phyloP scores from a whole-genome alignment of 2,329 filamentous ascomycete species.

The Aspergillus ochraceoroseus region DNA sequence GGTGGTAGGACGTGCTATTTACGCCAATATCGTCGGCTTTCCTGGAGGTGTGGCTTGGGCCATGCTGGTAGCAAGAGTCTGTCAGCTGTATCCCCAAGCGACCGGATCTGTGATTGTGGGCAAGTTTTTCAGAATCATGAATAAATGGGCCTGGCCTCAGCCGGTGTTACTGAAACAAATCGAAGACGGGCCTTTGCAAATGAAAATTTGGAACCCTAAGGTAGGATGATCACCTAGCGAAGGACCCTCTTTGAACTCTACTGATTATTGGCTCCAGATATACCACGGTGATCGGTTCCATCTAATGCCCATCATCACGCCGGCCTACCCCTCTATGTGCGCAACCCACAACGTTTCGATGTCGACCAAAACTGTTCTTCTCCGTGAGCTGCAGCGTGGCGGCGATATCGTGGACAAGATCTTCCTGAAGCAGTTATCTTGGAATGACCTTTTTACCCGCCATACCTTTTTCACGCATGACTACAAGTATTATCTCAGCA shows the following conservation, averaged over 20 bases:
- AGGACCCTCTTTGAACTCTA: background rate
- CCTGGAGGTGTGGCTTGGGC: constrained; percentile 97
- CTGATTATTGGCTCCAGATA: constrained; percentile 45
- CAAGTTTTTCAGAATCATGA: constrained; percentile 92
- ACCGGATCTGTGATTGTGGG: constrained; percentile 80
- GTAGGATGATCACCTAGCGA: constrained; percentile 43
- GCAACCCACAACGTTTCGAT: constrained; percentile 88
- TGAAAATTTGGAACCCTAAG: constrained; percentile 91
- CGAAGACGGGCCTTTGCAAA: constrained; percentile 72
- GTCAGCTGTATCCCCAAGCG: constrained; percentile 91
- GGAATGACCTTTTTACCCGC: constrained; percentile 83
- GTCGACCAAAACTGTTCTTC: constrained; percentile 79
- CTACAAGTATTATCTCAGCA: constrained; percentile 92
- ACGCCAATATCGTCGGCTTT: constrained; percentile 93
- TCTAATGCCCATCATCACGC: constrained; percentile 97
- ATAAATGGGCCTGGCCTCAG: constrained; percentile 86
- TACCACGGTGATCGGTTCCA: constrained; percentile 79
- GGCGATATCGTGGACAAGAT: constrained; percentile 74
- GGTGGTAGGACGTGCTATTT: constrained; percentile 67
- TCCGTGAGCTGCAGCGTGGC: constrained; percentile 73
- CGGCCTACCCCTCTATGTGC: constrained; percentile 96
- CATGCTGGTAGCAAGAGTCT: constrained; percentile 92
- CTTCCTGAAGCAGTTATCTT: constrained; percentile 67
- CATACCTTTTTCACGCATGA: constrained; percentile 90
- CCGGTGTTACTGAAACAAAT: constrained; percentile 88